Base-by-base conservation (phyloP, 768 basidiomycete genomes). In the Tephrocybe sp. region DNA sequence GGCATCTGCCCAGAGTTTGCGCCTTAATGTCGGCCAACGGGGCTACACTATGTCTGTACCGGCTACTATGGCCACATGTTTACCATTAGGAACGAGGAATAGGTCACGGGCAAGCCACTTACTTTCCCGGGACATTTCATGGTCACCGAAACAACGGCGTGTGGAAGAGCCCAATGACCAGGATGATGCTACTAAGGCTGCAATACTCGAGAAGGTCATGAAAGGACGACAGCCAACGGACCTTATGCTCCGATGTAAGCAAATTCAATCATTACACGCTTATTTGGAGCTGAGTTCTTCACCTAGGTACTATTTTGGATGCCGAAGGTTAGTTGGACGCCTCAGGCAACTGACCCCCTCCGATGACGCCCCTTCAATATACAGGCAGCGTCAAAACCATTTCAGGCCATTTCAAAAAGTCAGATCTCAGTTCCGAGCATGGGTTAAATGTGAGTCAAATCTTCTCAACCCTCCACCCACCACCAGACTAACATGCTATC, bases 171-270 rank as follows among this genome's bases (percentile, higher is more conserved):
- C 74, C 25, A 69, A 72, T 49, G 69, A 60, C 40, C 79, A 86
- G 59, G 88, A 92, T 66, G 87, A 90, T 59, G 74, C 74, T 27
- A 78, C 85, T 1, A 83, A 84, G 60, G 78, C 78, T 23, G 83
- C 84, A 43, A 84, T 93, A 52, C 69, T 92, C 42, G 90, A 91
- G 60, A 90, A 87, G 57, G 84, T 88, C 51, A 84, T 91, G 79
- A 90, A 90, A 64, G 86, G 88, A 48, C 80, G 91, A 45, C 87
- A 92, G 59, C 89, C 91, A 19, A 82, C 90, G 27, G 93, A 95
- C 60, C 82, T 94, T 53, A 89, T 91, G 82, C 73, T 97, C 52
- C 83, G 92, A 59, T 95, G 94, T 94, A 64, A 73, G 90, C 79
- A 45, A 36, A 48, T 45, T 53, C 42, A 23, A 31, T 30, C 37